Base-by-base conservation (phyloP, 805 yeast genomes). In the Cyberlindnera mississippiensis region DNA sequence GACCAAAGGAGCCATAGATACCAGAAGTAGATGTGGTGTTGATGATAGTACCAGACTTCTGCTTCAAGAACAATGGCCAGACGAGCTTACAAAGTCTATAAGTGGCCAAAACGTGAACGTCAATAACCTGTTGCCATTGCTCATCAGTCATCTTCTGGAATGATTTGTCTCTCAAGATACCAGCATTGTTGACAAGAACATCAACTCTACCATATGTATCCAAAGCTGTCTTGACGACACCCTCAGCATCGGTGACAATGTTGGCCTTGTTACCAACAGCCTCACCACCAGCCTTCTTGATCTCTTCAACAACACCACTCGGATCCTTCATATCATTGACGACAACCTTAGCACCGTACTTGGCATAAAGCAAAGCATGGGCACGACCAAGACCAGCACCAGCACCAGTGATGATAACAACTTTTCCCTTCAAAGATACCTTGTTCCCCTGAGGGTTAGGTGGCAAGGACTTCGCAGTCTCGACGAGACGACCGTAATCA, bases 1-100 rank as follows among this genome's bases (percentile, higher is more conserved):
- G 99, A 38, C 99, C 99, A 68, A 91, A 91, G 71, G 85, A 88
- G 50, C 99, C 99, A 64, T 91, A 91, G 53, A 91, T 89, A 51
- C 98, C 99, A 2, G 97, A 89, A 9, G 98, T 91, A 15, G 96
- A 89, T 18, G 97, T 76, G 34, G 95, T 86, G 66, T 91, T 91
- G 52, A 91, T 76, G 42, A 91, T 82, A 50, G 79, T 75, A 53
- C 98, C 97, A 41, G 75, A 73, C 53, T 81, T 78, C 66, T 90
- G 88, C 61, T 86, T 76, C 42, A 74, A 52, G 63, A 91, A 86
- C 51, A 84, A 69, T 28, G 96, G 97, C 97, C 97, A 91, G 9
- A 91, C 96, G 40, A 90, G 83, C 60, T 85, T 83, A 52, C 88
- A 78, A 61, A 91, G 76, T 57, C 82, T 75, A 68, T 69, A 89